These are phyloP conservation scores for Fusarium foetens DNA, from an alignment of 2,329 filamentous ascomycete genomes.

Conservation along the genomic window DNA sequence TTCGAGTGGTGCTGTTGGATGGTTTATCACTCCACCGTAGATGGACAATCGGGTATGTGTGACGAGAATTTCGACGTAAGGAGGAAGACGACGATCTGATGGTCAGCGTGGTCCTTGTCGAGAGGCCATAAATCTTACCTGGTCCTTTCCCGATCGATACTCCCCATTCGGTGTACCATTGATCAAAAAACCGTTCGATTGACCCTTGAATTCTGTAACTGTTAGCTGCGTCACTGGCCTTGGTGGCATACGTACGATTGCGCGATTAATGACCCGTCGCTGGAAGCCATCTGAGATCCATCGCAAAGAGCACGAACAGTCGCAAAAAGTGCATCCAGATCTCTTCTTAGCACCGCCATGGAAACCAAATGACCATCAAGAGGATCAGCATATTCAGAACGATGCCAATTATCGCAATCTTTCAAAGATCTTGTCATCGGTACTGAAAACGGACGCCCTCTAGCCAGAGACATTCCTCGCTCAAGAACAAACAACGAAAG, in stretches of 20 bases:
- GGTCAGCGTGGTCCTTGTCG: neutral
- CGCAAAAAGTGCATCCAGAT: slow-evolving; percentile 68
- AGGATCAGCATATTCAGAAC: slow-evolving; percentile 69
- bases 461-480: slow-evolving; percentile 75
- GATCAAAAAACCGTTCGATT: slow-evolving; percentile 73
- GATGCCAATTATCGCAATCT: slow-evolving; percentile 76
- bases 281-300: slow-evolving; percentile 59
- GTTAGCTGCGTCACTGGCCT: slow-evolving; percentile 18
- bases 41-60: slow-evolving; percentile 79
- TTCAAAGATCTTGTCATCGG: slow-evolving; percentile 73
- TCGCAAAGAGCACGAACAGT: slow-evolving; percentile 70
- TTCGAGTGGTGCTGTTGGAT: slow-evolving; percentile 74
- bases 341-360: slow-evolving; percentile 74
- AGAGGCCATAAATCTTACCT: slow-evolving; percentile 46
- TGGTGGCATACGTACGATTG: slow-evolving; percentile 54
- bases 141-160: slow-evolving; percentile 64
- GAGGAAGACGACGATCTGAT: slow-evolving; percentile 66
- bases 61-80: slow-evolving; percentile 79
- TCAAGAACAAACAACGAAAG: slow-evolving; percentile 78
- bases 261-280: slow-evolving; percentile 64
- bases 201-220: slow-evolving; percentile 61
- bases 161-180: slow-evolving; percentile 73
- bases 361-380: slow-evolving; percentile 78
- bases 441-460: slow-evolving; percentile 74
- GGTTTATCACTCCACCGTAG: slow-evolving; percentile 79